Evolutionary conservation across 2,329 filamentous ascomycete genomes (phyloP).

Genomic region (Phyllosticta paracitricarpa): DNA sequence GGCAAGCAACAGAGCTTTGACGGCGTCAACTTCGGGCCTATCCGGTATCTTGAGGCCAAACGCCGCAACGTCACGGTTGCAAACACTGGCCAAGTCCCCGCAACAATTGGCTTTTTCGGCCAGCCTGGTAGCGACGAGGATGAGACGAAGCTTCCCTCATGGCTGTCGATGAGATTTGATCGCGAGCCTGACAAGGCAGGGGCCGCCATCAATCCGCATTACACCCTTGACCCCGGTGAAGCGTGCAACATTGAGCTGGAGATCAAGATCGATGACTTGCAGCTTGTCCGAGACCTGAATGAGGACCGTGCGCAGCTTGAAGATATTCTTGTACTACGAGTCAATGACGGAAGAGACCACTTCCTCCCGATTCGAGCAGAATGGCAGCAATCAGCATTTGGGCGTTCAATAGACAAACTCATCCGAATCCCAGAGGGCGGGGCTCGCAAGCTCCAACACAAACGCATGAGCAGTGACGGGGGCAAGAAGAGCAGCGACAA

Average conservation of each 20-base stretch:
- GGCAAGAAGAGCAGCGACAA: neutral
- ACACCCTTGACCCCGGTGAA: conserved; percentile 76
- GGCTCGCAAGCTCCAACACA: conserved; percentile 60
- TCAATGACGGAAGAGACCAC: conserved; percentile 76
- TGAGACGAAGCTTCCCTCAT: conserved; percentile 43
- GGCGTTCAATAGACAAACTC: conserved; percentile 77
- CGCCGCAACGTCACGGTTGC: conserved; percentile 69
- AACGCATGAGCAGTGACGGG: conserved; percentile 30
- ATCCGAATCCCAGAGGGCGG: conserved; percentile 70
- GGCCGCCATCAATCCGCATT: conserved; percentile 26
- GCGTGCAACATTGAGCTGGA: conserved; percentile 62
- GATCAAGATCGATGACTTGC: conserved; percentile 53
- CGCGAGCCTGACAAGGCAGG: conserved; percentile 33
- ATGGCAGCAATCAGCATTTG: conserved; percentile 77
- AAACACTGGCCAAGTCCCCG: conserved; percentile 77
- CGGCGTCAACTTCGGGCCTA: conserved; percentile 67
- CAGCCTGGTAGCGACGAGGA: conserved; percentile 46
- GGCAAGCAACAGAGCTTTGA: conserved; percentile 34
- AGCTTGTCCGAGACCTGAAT: conserved; percentile 62
- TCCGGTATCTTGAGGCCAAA: conserved; percentile 59
- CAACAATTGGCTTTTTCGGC: conserved; percentile 71
- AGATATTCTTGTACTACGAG: conserved; percentile 77
- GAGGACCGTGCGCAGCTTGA: conserved; percentile 57
- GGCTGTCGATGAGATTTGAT: conserved; percentile 62
- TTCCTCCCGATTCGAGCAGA: conserved; percentile 72